Conservation (phyloP, 1,284 basidiomycete species). For the Cryptococcus sp. region DNA sequence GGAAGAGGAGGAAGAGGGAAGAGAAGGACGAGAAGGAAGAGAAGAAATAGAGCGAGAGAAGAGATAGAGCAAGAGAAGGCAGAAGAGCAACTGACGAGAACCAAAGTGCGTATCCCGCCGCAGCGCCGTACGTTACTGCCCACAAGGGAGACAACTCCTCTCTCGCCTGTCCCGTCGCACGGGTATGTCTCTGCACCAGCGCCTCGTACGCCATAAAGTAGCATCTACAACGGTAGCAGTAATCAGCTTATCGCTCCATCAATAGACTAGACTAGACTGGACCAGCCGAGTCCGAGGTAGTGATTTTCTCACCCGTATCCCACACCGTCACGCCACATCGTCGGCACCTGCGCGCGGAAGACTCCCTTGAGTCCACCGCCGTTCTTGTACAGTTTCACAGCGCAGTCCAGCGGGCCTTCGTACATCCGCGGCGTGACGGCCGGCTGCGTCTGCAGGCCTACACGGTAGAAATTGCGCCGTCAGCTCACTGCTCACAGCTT, state of each 20-base stretch:
- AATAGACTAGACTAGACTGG: no score
- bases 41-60: constrained; percentile 2
- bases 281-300: not conserved
- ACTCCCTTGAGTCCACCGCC: constrained; percentile 81
- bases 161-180: constrained; percentile 66
- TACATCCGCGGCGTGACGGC: constrained; percentile 67
- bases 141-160: constrained; percentile 75
- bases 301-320: constrained; percentile 65
- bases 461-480: not conserved
- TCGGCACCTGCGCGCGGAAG: constrained; percentile 91
- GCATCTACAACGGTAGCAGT: constrained; percentile 47
- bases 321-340: constrained; percentile 79
- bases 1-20: no score
- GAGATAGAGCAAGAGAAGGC: constrained; percentile 11
- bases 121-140: constrained; percentile 79
- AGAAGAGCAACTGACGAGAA: constrained; percentile 31
- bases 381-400: constrained; percentile 70
- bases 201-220: constrained; percentile 96
- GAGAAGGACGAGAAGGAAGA: not conserved
- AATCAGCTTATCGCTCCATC: not conserved
- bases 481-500: not conserved
- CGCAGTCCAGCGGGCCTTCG: constrained; percentile 81
- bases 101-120: constrained; percentile 61
- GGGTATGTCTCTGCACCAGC: constrained; percentile 80
- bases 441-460: constrained; percentile 85